Base-by-base conservation (phyloP, 257 asterid species). In the Solanum bulbocastanum region DNA sequence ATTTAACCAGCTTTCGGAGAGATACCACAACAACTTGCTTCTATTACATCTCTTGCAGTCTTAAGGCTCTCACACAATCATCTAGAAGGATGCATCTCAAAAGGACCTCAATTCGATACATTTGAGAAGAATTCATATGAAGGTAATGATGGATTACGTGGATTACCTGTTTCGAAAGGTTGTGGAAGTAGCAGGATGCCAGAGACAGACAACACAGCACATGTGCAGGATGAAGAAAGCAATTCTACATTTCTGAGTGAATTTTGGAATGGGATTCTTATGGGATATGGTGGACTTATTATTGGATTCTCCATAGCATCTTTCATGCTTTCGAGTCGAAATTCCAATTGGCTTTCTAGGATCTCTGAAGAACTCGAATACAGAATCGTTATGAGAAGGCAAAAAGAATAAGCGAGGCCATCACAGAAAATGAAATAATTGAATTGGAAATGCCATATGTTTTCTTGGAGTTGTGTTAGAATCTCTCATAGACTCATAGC, bases 271-370 rank as follows among this genome's bases (percentile, higher is more conserved):
- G 86, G 66, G 6, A 87, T 87, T 10, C 27, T 88, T 0, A 32
- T 85, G 49, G 94, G 94, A 0, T 92, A 87, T 68, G 79, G 58
- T 60, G 93, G 93, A 44, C 32, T 84, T 33, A 12, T 46, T 14
- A 15, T 86, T 18, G 91, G 91, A 36, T 23, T 87, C 16, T 74
- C 22, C 10, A 72, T 52, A 25, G 73, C 87, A 36, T 49, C 40
- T 78, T 40, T 86, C 23, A 86, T 91, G 75, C 56, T 90, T 13
- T 76, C 23, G 6, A 6, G 11, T 23, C 5, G 3, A 75, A 37
- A 75, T 11, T 7, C 3, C 1, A 75, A 37, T 4, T 75, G 56
- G 33, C 56, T 75, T 75, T 8, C 56, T 10, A 75, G 83, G 7
- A 23, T 75, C 4, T 1, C 12, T 74, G 49, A 36, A 37, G 27